Base-by-base conservation (phyloP, 139 green algal genomes). In the Tetraselmis striata region DNA sequence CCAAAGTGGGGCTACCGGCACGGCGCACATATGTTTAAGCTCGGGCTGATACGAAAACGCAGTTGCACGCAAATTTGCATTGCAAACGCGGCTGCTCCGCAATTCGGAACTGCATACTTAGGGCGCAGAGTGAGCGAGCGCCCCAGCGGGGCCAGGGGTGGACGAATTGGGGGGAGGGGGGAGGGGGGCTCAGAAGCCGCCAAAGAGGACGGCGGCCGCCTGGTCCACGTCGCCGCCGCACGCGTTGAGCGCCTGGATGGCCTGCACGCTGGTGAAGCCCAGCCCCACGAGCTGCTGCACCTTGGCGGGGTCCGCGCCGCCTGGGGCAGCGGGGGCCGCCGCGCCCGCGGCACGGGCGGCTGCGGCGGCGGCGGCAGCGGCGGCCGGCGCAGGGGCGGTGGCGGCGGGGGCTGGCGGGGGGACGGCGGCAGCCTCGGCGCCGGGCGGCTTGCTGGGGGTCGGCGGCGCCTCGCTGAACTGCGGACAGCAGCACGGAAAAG, bases 181-280 rank as follows among this genome's bases (percentile, higher is more conserved):
- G n/a, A n/a, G n/a, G n/a, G n/a, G n/a, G n/a, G 18, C 5, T 67
- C 45, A 67, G 18, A 67, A 67, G 11, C 45, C 77, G 76, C 29
- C 59, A 77, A 97, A 96, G 80, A 97, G 81, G 30, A 96, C 80
- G 22, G 85, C 84, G 0, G 90, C 93, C 0, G 94, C 94, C 25
- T 87, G 74, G n/a, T 97, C 94, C 30, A 90, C 90, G 59, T 95
- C 89, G 1, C 93, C 93, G 30, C 78, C 80, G 11, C 87, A 82
- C n/a, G 82, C 84, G 27, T 86, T 30, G 83, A 97, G 88, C n/a
- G 92, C 93, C 79, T 85, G 59, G 23, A 89, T 26, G 2, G 84
- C 87, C 79, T 92, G 81, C 27, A 89, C 85, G 18, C 83, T 45
- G 2, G 83, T 31, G 78, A 94, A 93, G 0, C 93, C 93, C 25